Base-by-base conservation (phyloP, 23 red algal species). In the Chondrus crispus region DNA sequence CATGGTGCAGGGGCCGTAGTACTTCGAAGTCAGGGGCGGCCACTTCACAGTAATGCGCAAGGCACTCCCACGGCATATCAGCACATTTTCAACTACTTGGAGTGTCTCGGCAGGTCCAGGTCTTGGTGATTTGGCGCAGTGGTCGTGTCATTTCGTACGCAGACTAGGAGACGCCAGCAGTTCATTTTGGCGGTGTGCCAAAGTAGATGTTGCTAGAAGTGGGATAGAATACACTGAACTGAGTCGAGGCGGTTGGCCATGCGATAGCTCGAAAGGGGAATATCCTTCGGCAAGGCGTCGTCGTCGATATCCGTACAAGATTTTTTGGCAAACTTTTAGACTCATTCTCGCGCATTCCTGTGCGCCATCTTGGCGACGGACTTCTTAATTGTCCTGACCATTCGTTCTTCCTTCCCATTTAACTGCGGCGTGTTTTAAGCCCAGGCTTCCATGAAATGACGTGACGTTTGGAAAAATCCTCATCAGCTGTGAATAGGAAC, bases 371-470 rank as follows among this genome's bases (percentile, higher is more conserved):
- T 58, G 18, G 7, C 24, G 39, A 60, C 7, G 42, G 40, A 30
- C 11, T 35, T 70, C 3, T 86, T 86, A 36, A 86, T 68, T 3
- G 82, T 86, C 1, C 82, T 29, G 43, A 57, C 82, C 82, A 70
- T 86, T 14, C 64, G 22, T 50, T 86, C 26, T 14, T 54, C 82
- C 10, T 60, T 16, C 9, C 58, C 82, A 62, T 86, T 72, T 20
- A n/a, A 86, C 30, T 69, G 66, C 26, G 58, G 60, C 24, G 2
- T 0, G 58, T 72, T n/a, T 14, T 14, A 1, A 55, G 51, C 16
- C 14, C 51, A 1, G 0, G 16, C n/a, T 55, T 55, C 51, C 51
- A 0, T 18, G 14, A 14, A 0, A 55, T 55, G 16, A 0, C 16
- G 51, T 55, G 51, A 14, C 1, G 14, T n/a, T 55, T 1, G 16